Evolutionary conservation across 371 early-diverging fungal species (phyloP), one percentile per base, ranked within the genome.

Genomic region (Mucor racemosus): DNA sequence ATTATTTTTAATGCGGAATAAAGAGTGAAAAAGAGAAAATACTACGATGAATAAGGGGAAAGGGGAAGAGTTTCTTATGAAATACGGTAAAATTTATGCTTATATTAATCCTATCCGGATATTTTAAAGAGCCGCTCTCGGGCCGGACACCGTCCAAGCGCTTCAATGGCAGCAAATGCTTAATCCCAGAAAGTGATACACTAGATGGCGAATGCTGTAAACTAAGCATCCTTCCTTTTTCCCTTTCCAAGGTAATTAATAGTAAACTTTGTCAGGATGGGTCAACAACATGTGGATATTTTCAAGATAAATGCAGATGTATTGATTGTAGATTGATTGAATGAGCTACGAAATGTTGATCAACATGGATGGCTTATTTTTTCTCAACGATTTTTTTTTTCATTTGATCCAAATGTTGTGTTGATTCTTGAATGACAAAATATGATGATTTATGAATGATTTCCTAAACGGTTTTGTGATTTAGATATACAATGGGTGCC

Each of bases 401-500:
- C 50, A 26, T 50, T 44, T 17, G 44, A 44, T 5, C 17, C 44
- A n/a, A n/a, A 44, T 44, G 17, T 44, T 50, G 26, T 21, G 42
- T 41, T 7, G 11, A 4, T 7, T 1, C 17, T n/a, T 50, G 3
- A 10, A 11, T 50, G 26, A 26, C 26, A 26, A 26, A 26, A 3
- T 26, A 26, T 26, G 3, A 26, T 26, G 26, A 26, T 26, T 26
- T 26, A 26, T 26, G 3, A 26, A 26, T 26, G 3, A 26, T 26
- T 26, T 50, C 8, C 50, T 50, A 19, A 50, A 50, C 3, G 21
- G 17, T 26, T 26, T 50, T 26, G 26, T 26, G 50, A 26, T 9
- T 2, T 42, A 65, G 56, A 55, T 65, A 46, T 64, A 71, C 56
- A 62, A 71, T 71, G 71, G 71, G 71, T 71, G 95, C 96, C 73